Base-by-base conservation (phyloP, 108 stramenopile genomes). In the Ochromonas danica region DNA sequence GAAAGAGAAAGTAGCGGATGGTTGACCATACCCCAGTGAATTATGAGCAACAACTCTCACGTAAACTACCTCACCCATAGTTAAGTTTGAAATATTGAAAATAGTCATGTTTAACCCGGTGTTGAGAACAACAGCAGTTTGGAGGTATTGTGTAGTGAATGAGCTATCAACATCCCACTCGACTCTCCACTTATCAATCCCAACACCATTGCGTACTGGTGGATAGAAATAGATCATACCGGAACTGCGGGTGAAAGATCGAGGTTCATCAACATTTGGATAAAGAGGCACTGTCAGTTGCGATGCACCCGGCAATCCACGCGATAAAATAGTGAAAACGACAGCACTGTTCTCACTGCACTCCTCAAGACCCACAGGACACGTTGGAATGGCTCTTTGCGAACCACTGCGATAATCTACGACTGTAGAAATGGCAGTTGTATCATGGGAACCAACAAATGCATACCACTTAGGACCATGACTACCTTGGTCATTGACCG, bases 81-180 rank as follows among this genome's bases (percentile, higher is more conserved):
- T 41, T 25, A 75, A 75, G 6, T 33, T 33, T 41, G 72, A 35
- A 42, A 75, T 75, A 82, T 88, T 87, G 27, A 89, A 51, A 77
- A 91, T 6, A 36, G 63, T 67, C 6, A 67, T 31, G 17, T 25
- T 33, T 51, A 51, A 22, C 3, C 10, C 51, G 40, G 14, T 27
- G 36, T 42, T 27, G 25, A 14, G 14, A 6, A 75, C 72, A 14
- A 27, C 17, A 35, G 6, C 40, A 28, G 40, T 10, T 27, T 45
- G 17, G 3, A 60, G 10, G 22, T 51, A 51, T 6, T 40, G 6
- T 14, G 67, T 70, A 36, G 36, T 42, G 40, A 75, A 75, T 6
- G 72, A 27, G 22, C 14, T 14, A 57, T 27, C 25, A 42, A 41
- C 6, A 75, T 42, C 40, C 72, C 72, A 75, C 38, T 75, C 72